These are phyloP conservation scores for Poa annua DNA, from an alignment of 176 grass and related monocot genomes.

Conservation along the genomic window DNA sequence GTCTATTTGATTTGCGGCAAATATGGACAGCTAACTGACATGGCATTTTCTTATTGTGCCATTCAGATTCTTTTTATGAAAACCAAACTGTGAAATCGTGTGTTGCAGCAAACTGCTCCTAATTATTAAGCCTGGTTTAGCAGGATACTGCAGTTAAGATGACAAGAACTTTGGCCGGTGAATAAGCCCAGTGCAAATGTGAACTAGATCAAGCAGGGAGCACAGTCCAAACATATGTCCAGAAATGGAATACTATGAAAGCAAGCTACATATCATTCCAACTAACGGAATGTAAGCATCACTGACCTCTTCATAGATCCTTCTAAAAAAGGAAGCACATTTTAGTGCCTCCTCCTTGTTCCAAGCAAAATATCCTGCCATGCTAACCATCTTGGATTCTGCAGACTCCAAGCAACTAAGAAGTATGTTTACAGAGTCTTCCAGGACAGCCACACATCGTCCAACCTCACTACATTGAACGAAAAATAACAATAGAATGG, in stretches of 20 bases:
- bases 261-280: slow-evolving; percentile 24
- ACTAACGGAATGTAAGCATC: slow-evolving; percentile 35
- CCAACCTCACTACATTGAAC: slow-evolving; percentile 64
- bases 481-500: slow-evolving; percentile 23
- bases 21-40: slow-evolving; percentile 21
- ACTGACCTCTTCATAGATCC: slow-evolving; percentile 98
- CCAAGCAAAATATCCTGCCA: slow-evolving; percentile 73
- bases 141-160: slow-evolving; percentile 10
- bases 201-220: slow-evolving; percentile 7
- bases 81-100: slow-evolving; percentile 29
- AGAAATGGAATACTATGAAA: slow-evolving; percentile 22
- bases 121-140: slow-evolving; percentile 11
- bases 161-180: neutral
- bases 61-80: slow-evolving; percentile 16
- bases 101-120: slow-evolving; percentile 18
- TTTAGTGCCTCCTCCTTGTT: slow-evolving; percentile 68
- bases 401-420: slow-evolving; percentile 83
- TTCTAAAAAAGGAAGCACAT: slow-evolving; percentile 86
- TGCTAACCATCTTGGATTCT: slow-evolving; percentile 59
- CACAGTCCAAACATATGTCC: neutral
- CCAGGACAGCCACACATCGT: slow-evolving; percentile 63
- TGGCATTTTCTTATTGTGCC: slow-evolving; percentile 7
- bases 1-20: slow-evolving; percentile 32
- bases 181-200: slow-evolving; percentile 24
- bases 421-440: slow-evolving; percentile 82